Evolutionary conservation across 805 yeast species (phyloP).

Genomic region (Scheffersomyces coipomensis): DNA sequence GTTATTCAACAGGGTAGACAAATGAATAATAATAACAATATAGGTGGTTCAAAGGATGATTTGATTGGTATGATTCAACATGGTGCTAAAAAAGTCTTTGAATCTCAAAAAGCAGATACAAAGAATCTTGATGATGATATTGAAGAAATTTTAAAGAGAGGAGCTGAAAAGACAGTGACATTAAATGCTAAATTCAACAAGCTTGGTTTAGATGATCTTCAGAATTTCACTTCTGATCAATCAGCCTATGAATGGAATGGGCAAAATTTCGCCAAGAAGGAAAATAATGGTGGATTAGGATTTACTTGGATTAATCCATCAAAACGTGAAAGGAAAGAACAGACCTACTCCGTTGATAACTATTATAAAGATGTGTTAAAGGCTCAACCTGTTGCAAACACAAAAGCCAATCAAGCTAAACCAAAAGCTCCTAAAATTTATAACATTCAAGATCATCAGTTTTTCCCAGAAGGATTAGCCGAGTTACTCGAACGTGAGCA

Average conservation of each 20-base stretch:
- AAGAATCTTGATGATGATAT: constrained; percentile 62
- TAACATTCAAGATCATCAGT: constrained; percentile 71
- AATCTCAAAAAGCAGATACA: constrained; percentile 32
- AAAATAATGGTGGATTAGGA: constrained; percentile 31
- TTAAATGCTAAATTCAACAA: constrained; percentile 80
- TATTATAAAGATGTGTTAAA: constrained; percentile 70
- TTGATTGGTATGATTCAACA: constrained; percentile 93
- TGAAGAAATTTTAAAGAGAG: constrained; percentile 75
- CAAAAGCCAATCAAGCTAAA: constrained; percentile 10
- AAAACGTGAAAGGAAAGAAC: constrained; percentile 74
- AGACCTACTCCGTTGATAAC: constrained; percentile 73
- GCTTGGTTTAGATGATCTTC: constrained; percentile 89
- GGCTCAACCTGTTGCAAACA: constrained; percentile 16
- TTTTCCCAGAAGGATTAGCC: constrained; percentile 55
- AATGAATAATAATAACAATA: constrained; percentile 37
- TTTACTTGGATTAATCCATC: constrained; percentile 73
- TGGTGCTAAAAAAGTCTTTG: constrained; percentile 90
- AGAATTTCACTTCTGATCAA: constrained; percentile 83
- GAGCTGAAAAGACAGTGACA: constrained; percentile 77
- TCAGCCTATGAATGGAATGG: constrained; percentile 98
- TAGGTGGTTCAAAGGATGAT: constrained; percentile 76
- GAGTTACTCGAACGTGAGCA: constrained; percentile 64
- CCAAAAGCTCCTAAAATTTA: constrained; percentile 65
- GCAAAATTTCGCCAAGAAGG: constrained; percentile 66
- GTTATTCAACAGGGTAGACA: constrained; percentile 92